Evolutionary conservation across 2,329 filamentous ascomycete species (phyloP).

Genomic region (Eurotiales sp.): DNA sequence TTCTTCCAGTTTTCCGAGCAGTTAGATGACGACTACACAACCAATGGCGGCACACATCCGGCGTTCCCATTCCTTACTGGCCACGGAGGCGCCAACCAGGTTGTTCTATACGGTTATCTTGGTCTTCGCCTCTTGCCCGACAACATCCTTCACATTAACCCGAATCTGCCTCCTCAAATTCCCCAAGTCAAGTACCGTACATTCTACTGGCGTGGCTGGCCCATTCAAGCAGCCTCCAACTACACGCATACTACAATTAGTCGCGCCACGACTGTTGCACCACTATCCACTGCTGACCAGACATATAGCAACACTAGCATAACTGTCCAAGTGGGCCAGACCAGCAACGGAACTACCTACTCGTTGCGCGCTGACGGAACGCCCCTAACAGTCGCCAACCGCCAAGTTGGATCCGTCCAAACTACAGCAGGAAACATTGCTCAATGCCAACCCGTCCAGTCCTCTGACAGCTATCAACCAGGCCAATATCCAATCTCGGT

Average conservation of each 20-base stretch:
- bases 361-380: slow-evolving; percentile 47
- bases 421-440: slow-evolving; percentile 59
- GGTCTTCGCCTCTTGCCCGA: slow-evolving; percentile 60
- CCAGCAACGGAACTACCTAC: slow-evolving; percentile 40
- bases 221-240: slow-evolving; percentile 59
- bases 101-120: slow-evolving; percentile 64
- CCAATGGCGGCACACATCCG: slow-evolving; percentile 64
- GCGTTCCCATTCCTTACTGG: slow-evolving; percentile 70
- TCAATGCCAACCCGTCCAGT: slow-evolving; percentile 58
- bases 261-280: slow-evolving; percentile 43
- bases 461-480: slow-evolving; percentile 48
- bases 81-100: slow-evolving; percentile 65
- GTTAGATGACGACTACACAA: slow-evolving; percentile 55
- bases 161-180: slow-evolving; percentile 63
- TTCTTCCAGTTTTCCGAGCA: slow-evolving; percentile 72
- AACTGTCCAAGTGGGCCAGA: slow-evolving; percentile 54
- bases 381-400: slow-evolving; percentile 54
- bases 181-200: slow-evolving; percentile 57
- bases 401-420: slow-evolving; percentile 51
- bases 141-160: slow-evolving; percentile 58
- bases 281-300: slow-evolving; percentile 51
- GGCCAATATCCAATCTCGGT: slow-evolving; percentile 68
- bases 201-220: slow-evolving; percentile 65
- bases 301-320: slow-evolving; percentile 54
- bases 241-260: slow-evolving; percentile 61